Base-by-base conservation (phyloP, 192 early-diverging fungal species). In the Entomortierella lignicola region DNA sequence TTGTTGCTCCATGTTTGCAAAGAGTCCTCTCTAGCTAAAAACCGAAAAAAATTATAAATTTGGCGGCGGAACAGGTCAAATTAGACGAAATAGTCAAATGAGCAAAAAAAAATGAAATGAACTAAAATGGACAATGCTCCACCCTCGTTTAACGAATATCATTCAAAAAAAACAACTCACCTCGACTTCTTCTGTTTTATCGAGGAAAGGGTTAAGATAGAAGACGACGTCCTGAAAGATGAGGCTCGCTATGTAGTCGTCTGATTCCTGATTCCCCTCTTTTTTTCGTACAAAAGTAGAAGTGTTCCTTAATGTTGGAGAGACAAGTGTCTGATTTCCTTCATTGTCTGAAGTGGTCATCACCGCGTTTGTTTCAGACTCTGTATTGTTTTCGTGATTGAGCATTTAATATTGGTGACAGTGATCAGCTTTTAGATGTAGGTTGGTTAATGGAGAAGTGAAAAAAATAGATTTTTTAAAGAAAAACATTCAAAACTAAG, bases 161-260 rank as follows among this genome's bases (percentile, higher is more conserved):
- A 10, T 42, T 13, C 39, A 13, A 42, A 13, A 13, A 42, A 42
- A 42, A 23, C n/a, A 3, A 23, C 39, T 34, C 34, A 77, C 74
- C 66, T 69, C 37, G 11, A 47, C 66, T 4, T 32, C 30, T 47
- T 34, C 44, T 21, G 26, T 42, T 6, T 11, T 55, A 20, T 47
- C 44, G 30, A 77, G 66, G 60, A 77, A 77, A 4, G 66, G 66
- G 32, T 63, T 69, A 21, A 77, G 61, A 55, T 64, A 69, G 59
- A 69, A 77, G 5, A 59, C 55, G 37, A 77, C 74, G 11, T 53
- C 17, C 21, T 59, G 41, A 32, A 77, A 77, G 48, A 77, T 34
- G 23, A 51, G 51, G 60, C 41, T 48, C 7, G 42, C 4, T 1
- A 29, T 42, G 6, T 21, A 20, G 23, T 54, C 41, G 17, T 43